phyloP scores from a whole-genome alignment of 2,329 filamentous ascomycete species.

The Paecilomyces sp. region DNA sequence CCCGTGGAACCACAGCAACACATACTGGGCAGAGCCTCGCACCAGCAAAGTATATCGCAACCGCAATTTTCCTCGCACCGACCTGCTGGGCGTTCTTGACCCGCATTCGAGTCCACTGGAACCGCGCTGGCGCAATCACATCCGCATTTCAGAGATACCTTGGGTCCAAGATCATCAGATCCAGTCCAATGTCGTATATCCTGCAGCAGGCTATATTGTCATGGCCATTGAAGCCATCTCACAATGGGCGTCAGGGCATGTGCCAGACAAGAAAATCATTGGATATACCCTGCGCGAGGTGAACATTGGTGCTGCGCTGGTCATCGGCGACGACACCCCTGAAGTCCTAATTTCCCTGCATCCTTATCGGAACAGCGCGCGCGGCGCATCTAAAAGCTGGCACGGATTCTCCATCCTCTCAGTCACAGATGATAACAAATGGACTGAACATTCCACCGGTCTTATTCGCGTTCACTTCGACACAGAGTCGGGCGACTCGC shows the following conservation, averaged over 20 bases:
- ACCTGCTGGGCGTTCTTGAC: slow-evolving; percentile 1
- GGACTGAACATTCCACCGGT: slow-evolving; percentile 13
- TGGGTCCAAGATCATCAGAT: not conserved
- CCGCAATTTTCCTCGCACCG: not conserved
- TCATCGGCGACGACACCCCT: slow-evolving; percentile 9
- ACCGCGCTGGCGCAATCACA: not conserved
- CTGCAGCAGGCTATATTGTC: slow-evolving; percentile 18
- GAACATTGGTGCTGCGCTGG: slow-evolving; percentile 14
- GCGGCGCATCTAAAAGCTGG: not conserved
- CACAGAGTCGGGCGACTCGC: no score
- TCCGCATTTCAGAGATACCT: not conserved
- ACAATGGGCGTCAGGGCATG: no score
- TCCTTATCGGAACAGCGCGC: not conserved
- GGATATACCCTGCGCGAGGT: slow-evolving; percentile 13
- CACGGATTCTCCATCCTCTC: slow-evolving; percentile 10
- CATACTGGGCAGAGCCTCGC: slow-evolving; percentile 8
- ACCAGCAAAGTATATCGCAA: not conserved
- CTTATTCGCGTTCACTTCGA: slow-evolving; percentile 7
- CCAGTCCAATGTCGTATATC: slow-evolving; percentile 12
- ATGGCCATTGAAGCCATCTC: slow-evolving; percentile 19
- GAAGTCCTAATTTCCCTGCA: slow-evolving; percentile 5
- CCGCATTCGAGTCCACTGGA: not conserved
- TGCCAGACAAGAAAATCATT: not conserved
- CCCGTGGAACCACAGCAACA: slow-evolving; percentile 4
- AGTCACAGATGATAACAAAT: slow-evolving; percentile 3